phyloP scores from a whole-genome alignment of 345 rosid genomes.

The Raphanus sativus region DNA sequence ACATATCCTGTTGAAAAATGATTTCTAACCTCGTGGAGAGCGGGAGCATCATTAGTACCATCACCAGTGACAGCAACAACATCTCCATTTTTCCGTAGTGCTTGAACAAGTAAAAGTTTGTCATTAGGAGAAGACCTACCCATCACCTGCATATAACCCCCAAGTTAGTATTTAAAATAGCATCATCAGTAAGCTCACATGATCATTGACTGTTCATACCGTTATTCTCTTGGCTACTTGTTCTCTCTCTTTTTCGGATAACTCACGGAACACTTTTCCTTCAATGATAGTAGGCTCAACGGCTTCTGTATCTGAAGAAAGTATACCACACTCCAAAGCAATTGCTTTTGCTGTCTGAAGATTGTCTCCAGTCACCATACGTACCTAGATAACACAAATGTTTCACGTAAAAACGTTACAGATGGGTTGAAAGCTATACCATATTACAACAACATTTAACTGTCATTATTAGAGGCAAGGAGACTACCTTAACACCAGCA shows the following conservation, averaged over 20 bases:
- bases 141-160: constrained; percentile 71
- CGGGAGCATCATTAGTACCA: constrained; percentile 99
- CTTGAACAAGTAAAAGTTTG: constrained; percentile 98
- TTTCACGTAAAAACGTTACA: neutral
- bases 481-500: constrained; percentile 88
- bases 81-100: constrained; percentile 82
- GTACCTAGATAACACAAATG: constrained; percentile 51
- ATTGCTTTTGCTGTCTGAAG: constrained; percentile 94
- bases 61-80: constrained; percentile 99
- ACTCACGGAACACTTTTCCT: constrained; percentile 82
- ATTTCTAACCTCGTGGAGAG: constrained; percentile 86
- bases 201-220: constrained; percentile 44
- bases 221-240: constrained; percentile 69
- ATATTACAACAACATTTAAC: neutral
- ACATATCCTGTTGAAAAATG: neutral
- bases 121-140: constrained; percentile 93
- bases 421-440: neutral
- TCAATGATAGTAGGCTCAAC: constrained; percentile 69
- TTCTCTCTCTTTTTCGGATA: constrained; percentile 82
- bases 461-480: neutral
- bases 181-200: constrained; percentile 16
- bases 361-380: constrained; percentile 99
- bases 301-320: constrained; percentile 53
- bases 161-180: neutral
- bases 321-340: constrained; percentile 96